Percentiles rank a stretch among this genome's conserved stretches.
Evolutionary conservation across 2,329 filamentous ascomycete species (phyloP).

Genomic region (Ilyonectria destructans): DNA sequence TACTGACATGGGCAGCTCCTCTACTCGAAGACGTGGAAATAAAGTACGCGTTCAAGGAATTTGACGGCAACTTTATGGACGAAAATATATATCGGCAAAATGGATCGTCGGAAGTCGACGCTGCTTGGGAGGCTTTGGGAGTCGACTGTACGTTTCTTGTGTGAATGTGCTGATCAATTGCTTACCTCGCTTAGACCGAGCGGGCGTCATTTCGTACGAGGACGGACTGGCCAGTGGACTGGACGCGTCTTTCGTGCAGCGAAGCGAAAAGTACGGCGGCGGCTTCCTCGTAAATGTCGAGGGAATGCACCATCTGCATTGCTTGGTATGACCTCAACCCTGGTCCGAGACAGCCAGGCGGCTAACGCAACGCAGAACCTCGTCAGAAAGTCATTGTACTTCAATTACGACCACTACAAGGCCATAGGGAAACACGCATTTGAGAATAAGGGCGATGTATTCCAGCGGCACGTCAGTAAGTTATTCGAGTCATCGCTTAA

Average conservation of each 20-base stretch:
- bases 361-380: slow-evolving; percentile 63
- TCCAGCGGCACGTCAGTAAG: slow-evolving; percentile 72
- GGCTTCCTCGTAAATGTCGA: slow-evolving; percentile 73
- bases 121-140: slow-evolving; percentile 66
- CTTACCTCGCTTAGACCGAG: slow-evolving; percentile 55
- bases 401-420: slow-evolving; percentile 74
- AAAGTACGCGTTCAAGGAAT: slow-evolving; percentile 55
- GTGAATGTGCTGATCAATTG: background rate
- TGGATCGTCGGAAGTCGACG: slow-evolving; percentile 69
- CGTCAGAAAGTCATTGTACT: slow-evolving; percentile 71
- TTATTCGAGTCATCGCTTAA: background rate
- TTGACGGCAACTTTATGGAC: slow-evolving; percentile 72
- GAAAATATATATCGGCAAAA: slow-evolving; percentile 68
- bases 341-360: accelerated
- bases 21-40: slow-evolving; percentile 54
- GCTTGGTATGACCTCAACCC: slow-evolving; percentile 59
- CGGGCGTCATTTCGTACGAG: slow-evolving; percentile 65
- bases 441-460: slow-evolving; percentile 68
- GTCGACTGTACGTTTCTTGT: slow-evolving; percentile 60
- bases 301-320: slow-evolving; percentile 72
- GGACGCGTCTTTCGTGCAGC: slow-evolving; percentile 69
- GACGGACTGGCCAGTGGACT: slow-evolving; percentile 68
- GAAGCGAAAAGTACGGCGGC: slow-evolving; percentile 70
- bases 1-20: slow-evolving; percentile 49
- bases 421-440: slow-evolving; percentile 67